Evolutionary conservation across 2,329 filamentous ascomycete species (phyloP).

Genomic region (Rugonectria rugulosa): DNA sequence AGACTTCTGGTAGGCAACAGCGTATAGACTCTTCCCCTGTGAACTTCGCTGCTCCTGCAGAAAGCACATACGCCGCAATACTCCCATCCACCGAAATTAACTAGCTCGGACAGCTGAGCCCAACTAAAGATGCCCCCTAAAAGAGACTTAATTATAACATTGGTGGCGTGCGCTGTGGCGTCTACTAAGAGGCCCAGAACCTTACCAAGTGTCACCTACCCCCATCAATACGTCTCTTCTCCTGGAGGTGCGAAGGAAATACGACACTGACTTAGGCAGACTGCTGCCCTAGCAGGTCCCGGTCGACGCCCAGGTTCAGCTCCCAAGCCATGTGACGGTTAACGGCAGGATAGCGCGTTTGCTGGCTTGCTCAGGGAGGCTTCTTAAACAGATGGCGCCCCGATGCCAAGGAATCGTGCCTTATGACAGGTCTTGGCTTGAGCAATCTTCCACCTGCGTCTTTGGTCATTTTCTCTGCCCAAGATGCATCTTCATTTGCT

Average conservation of each 20-base stretch:
- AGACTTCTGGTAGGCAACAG: no score
- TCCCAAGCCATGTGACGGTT: background rate
- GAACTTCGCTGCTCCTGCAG: no score
- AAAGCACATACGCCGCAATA: no score
- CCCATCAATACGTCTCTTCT: background rate
- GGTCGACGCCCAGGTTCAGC: no score
- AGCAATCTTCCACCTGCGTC: background rate
- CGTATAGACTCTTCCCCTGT: no score
- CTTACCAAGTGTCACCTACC: background rate
- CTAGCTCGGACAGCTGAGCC: no score
- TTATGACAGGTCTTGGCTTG: no score
- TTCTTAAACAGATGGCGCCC: background rate
- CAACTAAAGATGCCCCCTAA: no score
- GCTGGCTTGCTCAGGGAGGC: background rate
- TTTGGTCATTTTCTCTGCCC: background rate
- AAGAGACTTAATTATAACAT: no score
- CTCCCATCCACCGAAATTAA: no score
- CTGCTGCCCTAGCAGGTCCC: no score
- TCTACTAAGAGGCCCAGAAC: background rate
- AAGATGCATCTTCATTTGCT: conserved; percentile 12
- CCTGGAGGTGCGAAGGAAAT: background rate
- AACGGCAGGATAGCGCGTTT: background rate
- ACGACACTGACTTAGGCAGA: no score
- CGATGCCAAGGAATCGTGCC: background rate
- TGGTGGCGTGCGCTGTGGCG: background rate